phyloP scores from a whole-genome alignment of 1,284 basidiomycete species.

The Pseudozyma sp. region DNA sequence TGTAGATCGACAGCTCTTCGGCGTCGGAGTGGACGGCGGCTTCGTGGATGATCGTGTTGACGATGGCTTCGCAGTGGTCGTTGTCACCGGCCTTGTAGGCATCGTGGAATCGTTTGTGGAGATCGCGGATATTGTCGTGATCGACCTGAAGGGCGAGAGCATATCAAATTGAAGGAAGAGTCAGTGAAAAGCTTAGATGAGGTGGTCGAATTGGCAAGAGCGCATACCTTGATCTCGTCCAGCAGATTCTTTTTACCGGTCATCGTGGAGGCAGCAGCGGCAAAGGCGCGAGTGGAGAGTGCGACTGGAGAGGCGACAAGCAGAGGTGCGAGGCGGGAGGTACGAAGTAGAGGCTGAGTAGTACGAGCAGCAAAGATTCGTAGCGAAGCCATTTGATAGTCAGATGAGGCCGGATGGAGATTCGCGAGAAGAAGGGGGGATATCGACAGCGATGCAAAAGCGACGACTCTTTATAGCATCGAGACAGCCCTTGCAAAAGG shows the following conservation, averaged over 20 bases:
- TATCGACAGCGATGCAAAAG: background rate
- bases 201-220: too few species aligned
- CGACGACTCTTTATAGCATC: background rate
- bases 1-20: constrained; percentile 57
- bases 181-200: too few species aligned
- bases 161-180: background rate
- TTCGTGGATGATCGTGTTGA: constrained; percentile 41
- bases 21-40: constrained; percentile 38
- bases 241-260: constrained; percentile 11
- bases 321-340: background rate
- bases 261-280: constrained; percentile 18
- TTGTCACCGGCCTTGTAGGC: constrained; percentile 25
- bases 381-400: constrained; percentile 14
- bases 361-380: constrained; percentile 14
- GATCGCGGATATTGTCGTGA: constrained; percentile 56
- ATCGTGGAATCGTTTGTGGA: constrained; percentile 29
- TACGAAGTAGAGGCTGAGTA: background rate
- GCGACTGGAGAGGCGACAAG: background rate
- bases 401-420: background rate
- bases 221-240: constrained; percentile 39
- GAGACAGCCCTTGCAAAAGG: too few species aligned
- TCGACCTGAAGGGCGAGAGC: constrained; percentile 22
- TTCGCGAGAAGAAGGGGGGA: background rate
- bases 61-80: constrained; percentile 32
- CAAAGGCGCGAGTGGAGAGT: constrained; percentile 7